Percentiles rank a stretch among this genome's conserved stretches.
Evolutionary conservation across 169 alveolate species (phyloP).

Genomic region (Plasmodium falciparum): DNA sequence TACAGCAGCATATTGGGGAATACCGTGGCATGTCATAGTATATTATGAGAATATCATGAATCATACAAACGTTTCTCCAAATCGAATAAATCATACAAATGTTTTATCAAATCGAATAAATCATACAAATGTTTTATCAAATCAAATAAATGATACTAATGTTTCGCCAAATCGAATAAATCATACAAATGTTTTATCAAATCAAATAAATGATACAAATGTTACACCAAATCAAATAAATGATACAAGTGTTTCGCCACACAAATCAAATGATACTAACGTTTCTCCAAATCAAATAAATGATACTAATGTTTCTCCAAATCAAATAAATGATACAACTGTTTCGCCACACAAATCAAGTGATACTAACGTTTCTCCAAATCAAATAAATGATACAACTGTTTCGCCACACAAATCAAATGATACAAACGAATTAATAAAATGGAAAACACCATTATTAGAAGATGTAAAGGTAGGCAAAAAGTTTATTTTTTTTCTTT

Average conservation of each 20-base stretch:
- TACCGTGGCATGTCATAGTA: constrained; percentile 40
- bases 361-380: neutral
- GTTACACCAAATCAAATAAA: neutral
- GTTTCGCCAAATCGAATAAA: neutral
- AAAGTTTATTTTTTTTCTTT: constrained; percentile 19
- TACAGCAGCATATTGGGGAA: constrained; percentile 37
- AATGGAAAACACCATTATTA: constrained; percentile 47
- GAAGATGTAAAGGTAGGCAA: constrained; percentile 69
- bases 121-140: neutral
- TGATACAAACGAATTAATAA: constrained; percentile 21
- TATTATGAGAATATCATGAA: no score
- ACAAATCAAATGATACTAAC: neutral
- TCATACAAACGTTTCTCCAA: neutral
- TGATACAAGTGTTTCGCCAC: neutral
- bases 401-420: neutral
- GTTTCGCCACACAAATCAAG: neutral
- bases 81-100: neutral
- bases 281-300: neutral
- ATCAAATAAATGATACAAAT: neutral
- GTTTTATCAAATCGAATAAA: neutral
- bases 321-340: neutral
- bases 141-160: neutral
- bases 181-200: neutral
- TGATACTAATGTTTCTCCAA: no score
- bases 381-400: neutral